Evolutionary conservation across 2,329 filamentous ascomycete species (phyloP), one percentile per base, ranked within the genome.

Genomic region (Fusarium pseudoanthophilum): DNA sequence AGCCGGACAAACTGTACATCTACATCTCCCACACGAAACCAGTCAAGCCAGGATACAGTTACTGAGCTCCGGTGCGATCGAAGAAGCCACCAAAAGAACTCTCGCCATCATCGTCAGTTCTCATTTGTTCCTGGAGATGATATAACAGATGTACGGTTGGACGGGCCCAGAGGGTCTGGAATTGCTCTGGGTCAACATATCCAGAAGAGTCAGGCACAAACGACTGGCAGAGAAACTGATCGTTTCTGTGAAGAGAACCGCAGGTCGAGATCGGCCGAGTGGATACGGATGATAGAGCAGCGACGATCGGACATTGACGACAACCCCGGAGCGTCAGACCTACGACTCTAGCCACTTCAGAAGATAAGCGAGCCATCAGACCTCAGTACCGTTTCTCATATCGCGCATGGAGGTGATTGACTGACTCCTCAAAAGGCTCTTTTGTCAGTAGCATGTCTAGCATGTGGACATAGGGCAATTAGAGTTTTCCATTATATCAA

Each of bases 61-160:
- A 49, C n/a, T 43, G 64, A 48, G 24, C 34, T 36, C 56, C 36
- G 57, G 46, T 40, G 55, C 14, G 52, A 24, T 32, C 30, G 45
- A n/a, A 48, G 24, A 39, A 45, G 26, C 49, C 58, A 61, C 11
- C 46, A 37, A 40, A 52, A 45, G 39, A 34, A 42, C 21, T 28
- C 34, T 57, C 65, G 34, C 21, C 74, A 79, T 57, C 72, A 62
- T 48, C 75, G 78, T 56, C 73, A 75, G 36, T 80, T 80, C 52
- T 80, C 78, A 6, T 80, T 80, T 57, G 74, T 78, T 32, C 71
- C 73, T 28, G 78, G 77, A 55, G 75, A 79, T 40, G 75, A 79
- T 59, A 67, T 34, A 45, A 60, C 72, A 45, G 59, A 45, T 51
- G 57, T 66, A 28, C 59, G 37, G 30, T 55, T 61, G 43, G 46